Evolutionary conservation across 192 early-diverging fungal species (phyloP).

Genomic region (Linnemannia hyalina): DNA sequence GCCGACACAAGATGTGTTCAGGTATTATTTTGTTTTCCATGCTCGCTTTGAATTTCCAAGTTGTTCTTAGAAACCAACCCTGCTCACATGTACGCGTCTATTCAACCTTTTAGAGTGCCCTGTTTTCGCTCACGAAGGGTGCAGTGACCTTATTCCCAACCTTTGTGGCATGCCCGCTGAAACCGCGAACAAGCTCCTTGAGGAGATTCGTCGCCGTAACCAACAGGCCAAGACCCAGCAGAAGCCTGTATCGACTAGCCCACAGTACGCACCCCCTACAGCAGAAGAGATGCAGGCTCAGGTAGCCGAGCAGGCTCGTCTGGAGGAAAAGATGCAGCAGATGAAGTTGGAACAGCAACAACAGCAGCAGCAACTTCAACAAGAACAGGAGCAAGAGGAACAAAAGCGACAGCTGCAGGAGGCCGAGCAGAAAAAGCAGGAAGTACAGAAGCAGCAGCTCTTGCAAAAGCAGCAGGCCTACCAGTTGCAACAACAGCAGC

Average conservation of each 20-base stretch:
- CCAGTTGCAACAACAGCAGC: slow-evolving; percentile 54
- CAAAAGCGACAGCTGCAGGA: slow-evolving; percentile 21
- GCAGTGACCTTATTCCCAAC: slow-evolving; percentile 88
- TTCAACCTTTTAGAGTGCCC: slow-evolving; percentile 78
- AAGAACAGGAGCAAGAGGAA: slow-evolving; percentile 14
- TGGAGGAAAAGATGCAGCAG: slow-evolving; percentile 54
- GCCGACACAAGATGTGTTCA: slow-evolving; percentile 64
- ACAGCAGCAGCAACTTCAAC: slow-evolving; percentile 20
- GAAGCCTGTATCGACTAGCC: slow-evolving; percentile 36
- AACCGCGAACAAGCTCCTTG: slow-evolving; percentile 87
- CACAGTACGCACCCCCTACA: slow-evolving; percentile 58
- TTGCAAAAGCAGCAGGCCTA: slow-evolving; percentile 43
- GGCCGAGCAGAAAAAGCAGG: slow-evolving; percentile 46
- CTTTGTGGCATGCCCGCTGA: slow-evolving; percentile 91
- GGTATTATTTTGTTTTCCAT: slow-evolving; percentile 40
- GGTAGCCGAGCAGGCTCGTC: slow-evolving; percentile 26
- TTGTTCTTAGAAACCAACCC: background rate
- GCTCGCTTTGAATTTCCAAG: background rate
- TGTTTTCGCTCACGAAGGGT: slow-evolving; percentile 84
- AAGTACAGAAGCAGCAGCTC: slow-evolving; percentile 37
- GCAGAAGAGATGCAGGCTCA: slow-evolving; percentile 46
- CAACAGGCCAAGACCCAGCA: slow-evolving; percentile 49
- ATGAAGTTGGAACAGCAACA: slow-evolving; percentile 47
- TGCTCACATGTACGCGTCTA: background rate
- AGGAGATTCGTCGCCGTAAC: slow-evolving; percentile 77